These are phyloP conservation scores for Zalaria obscura DNA, from an alignment of 2,329 filamentous ascomycete genomes.

Conservation along the genomic window DNA sequence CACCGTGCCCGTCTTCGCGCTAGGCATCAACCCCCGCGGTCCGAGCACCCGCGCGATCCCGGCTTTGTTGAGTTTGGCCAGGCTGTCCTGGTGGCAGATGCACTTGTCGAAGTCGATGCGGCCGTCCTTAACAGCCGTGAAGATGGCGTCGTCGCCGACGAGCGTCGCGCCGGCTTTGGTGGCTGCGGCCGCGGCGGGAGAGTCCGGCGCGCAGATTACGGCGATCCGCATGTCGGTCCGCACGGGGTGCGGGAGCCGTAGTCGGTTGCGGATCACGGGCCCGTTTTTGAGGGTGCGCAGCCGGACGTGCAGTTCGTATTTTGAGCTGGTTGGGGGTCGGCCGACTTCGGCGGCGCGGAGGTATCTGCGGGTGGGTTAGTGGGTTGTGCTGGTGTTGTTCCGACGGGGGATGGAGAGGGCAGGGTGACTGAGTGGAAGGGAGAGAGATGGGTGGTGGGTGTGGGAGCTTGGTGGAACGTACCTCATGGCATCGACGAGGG, in stretches of 20 bases:
- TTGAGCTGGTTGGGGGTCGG: constrained; percentile 53
- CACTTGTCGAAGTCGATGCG: constrained; percentile 78
- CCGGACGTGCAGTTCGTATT: constrained; percentile 82
- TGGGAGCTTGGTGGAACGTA: constrained; percentile 23
- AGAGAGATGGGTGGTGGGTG: not conserved
- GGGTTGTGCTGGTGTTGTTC: not conserved
- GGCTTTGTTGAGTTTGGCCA: constrained; percentile 68
- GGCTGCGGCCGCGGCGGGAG: constrained; percentile 59
- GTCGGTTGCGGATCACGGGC: constrained; percentile 71
- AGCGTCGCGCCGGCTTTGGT: constrained; percentile 63
- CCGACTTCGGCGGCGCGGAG: constrained; percentile 89
- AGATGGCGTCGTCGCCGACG: constrained; percentile 75
- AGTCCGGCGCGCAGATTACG: constrained; percentile 78
- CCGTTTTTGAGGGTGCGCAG: constrained; percentile 75
- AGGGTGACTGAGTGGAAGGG: not conserved
- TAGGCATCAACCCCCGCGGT: constrained; percentile 87
- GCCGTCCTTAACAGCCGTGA: constrained; percentile 62
- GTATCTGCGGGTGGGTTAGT: constrained; percentile 44
- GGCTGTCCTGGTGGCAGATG: constrained; percentile 68
- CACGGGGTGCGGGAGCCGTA: constrained; percentile 79
- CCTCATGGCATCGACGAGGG: constrained; percentile 88
- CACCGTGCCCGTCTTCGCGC: constrained; percentile 73
- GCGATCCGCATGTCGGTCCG: constrained; percentile 79
- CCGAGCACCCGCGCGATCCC: constrained; percentile 69
- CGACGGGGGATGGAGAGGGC: not conserved